phyloP scores from a whole-genome alignment of 805 yeast species.

The Helenozyma rhizophorensis region DNA sequence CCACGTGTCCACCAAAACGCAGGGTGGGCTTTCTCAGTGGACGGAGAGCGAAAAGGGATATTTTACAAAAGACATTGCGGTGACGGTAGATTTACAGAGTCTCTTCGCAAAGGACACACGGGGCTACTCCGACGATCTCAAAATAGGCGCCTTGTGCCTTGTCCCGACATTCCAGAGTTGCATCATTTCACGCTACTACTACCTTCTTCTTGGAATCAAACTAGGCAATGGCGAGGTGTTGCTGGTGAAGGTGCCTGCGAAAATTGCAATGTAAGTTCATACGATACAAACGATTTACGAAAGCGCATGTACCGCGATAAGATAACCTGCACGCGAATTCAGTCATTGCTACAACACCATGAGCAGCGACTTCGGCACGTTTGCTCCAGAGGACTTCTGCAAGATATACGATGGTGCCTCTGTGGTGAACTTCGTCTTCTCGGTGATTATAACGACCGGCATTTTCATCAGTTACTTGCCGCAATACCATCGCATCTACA shows the following conservation, averaged over 20 bases:
- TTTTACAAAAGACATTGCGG: conserved; percentile 3
- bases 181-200: conserved; percentile 24
- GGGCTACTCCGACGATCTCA: conserved; percentile 10
- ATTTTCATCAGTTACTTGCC: conserved; percentile 71
- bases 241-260: conserved; percentile 18
- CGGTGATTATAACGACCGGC: conserved; percentile 57
- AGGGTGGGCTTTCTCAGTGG: conserved; percentile 13
- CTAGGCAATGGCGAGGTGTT: conserved; percentile 17
- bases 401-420: conserved; percentile 48
- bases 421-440: conserved; percentile 41
- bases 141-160: conserved; percentile 14
- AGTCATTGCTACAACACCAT: no score
- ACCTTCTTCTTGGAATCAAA: conserved; percentile 15
- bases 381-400: conserved; percentile 26
- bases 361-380: no score
- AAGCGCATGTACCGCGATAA: no score
- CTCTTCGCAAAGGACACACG: conserved; percentile 9
- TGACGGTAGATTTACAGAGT: conserved; percentile 10
- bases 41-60: conserved; percentile 2
- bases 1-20: conserved; percentile 3
- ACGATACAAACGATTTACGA: no score
- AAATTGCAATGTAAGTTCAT: no score
- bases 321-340: no score
- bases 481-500: conserved; percentile 59
- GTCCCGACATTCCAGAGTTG: conserved; percentile 29